These are phyloP conservation scores for Yamadazyma friedrichii DNA, from an alignment of 1,139 yeast species.

Conservation along the genomic window DNA sequence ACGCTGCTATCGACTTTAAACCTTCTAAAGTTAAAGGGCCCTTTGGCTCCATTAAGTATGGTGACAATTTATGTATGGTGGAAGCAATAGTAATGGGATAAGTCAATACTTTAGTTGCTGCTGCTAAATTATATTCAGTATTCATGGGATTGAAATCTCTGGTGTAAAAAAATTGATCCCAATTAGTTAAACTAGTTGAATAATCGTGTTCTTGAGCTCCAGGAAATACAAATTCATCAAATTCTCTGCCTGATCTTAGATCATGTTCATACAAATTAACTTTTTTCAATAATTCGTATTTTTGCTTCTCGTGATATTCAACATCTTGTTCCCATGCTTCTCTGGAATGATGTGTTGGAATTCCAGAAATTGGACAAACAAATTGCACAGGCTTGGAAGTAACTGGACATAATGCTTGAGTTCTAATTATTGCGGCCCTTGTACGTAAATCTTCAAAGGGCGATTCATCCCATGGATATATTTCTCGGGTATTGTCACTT, in stretches of 20 bases:
- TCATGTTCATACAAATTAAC: slow-evolving; percentile 95
- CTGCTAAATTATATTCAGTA: slow-evolving; percentile 93
- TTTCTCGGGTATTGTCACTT: slow-evolving; percentile 8
- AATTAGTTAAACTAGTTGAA: slow-evolving; percentile 72
- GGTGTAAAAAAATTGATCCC: slow-evolving; percentile 95
- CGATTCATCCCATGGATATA: slow-evolving; percentile 74
- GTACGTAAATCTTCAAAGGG: slow-evolving; percentile 86
- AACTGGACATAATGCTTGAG: slow-evolving; percentile 88
- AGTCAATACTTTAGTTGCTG: slow-evolving; percentile 89
- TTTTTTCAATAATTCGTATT: slow-evolving; percentile 72
- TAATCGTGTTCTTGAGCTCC: slow-evolving; percentile 75
- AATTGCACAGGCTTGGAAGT: slow-evolving; percentile 76
- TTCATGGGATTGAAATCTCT: slow-evolving; percentile 95
- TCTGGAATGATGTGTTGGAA: slow-evolving; percentile 89
- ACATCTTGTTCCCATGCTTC: slow-evolving; percentile 87
- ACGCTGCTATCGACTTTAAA: slow-evolving; percentile 85
- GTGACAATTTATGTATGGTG: slow-evolving; percentile 78
- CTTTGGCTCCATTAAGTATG: slow-evolving; percentile 75
- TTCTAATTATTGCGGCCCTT: slow-evolving; percentile 87
- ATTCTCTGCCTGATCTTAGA: slow-evolving; percentile 85
- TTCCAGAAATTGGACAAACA: slow-evolving; percentile 92
- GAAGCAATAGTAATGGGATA: slow-evolving; percentile 91
- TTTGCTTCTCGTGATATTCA: slow-evolving; percentile 65
- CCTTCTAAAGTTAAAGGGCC: slow-evolving; percentile 94
- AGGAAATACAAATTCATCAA: slow-evolving; percentile 95